Base-by-base conservation (phyloP, 169 alveolate species). In the Perkinsus marinus region DNA sequence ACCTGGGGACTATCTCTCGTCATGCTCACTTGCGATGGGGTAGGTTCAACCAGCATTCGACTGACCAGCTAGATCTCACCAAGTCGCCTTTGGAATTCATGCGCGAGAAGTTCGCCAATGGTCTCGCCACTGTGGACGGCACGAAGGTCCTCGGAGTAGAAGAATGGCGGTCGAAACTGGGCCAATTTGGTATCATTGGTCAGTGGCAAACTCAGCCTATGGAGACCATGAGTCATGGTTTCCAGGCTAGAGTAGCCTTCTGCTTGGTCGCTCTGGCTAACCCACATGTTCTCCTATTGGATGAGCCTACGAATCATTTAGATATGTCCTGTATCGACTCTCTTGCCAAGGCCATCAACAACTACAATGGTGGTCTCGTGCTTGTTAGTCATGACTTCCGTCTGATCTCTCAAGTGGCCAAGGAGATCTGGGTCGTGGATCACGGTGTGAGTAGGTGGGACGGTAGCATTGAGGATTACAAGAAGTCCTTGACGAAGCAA, bases 311-410 rank as follows among this genome's bases (percentile, higher is more conserved):
- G 19, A 98, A 97, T 91, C 99, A 97, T 94, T 96, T 98, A 93
- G 99, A 98, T 94, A 95, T 97, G 94, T 95, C 97, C 94, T 96
- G 95, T 79, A 97, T 97, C 90, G 97, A 96, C 95, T 99, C 99
- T 17, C 95, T 98, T 89, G 97, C 97, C 94, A 96, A 97, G 90
- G 99, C 99, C 2, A 93, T 98, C 47, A 97, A 97, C 94, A 95
- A 96, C 93, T 98, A 95, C 94, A 95, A 96, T 92, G 99, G 99
- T 90, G 99, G 99, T 13, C 94, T 98, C 89, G 95, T 98, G 38
- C 96, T 98, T 89, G 99, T 98, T 39, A 96, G 98, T 93, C 99
- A 98, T 95, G 99, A 98, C 94, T 96, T 98, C 93, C 98, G 98
- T 91, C 96, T 98, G 93, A 98, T 98, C 93, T 95, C 97, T 36